phyloP scores from a whole-genome alignment of 805 yeast genomes.

The Komagataella phaffii region DNA sequence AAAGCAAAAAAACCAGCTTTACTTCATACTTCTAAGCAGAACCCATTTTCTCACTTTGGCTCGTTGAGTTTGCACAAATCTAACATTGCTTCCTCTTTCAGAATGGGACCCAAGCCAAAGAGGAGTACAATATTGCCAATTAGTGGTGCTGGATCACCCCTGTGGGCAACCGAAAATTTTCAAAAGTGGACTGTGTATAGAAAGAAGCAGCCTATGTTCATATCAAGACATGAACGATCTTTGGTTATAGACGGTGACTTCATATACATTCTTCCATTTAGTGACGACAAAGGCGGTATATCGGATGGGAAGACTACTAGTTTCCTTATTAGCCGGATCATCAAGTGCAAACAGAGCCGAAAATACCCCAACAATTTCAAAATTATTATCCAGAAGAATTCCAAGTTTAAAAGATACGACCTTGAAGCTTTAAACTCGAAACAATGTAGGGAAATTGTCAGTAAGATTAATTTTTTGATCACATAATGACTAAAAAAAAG shows the following conservation, averaged over 20 bases:
- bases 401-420: constrained; percentile 72
- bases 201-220: constrained; percentile 74
- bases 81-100: background rate
- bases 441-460: constrained; percentile 65
- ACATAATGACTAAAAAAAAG: background rate
- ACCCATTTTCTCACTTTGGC: background rate
- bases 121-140: background rate
- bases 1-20: background rate
- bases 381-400: constrained; percentile 56
- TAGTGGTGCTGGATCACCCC: background rate
- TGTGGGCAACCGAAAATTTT: background rate
- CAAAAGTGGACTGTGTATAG: constrained; percentile 79
- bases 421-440: constrained; percentile 55
- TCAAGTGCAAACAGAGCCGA: constrained; percentile 61
- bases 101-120: background rate
- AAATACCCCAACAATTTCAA: constrained; percentile 74
- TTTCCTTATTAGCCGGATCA: constrained; percentile 70
- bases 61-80: background rate
- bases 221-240: constrained; percentile 68
- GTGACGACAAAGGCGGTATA: constrained; percentile 48
- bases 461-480: constrained; percentile 30
- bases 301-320: constrained; percentile 67
- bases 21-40: background rate
- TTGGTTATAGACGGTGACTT: constrained; percentile 92
- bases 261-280: constrained; percentile 77